These are phyloP conservation scores for Tolypocladium guangdongense DNA, from an alignment of 2,329 filamentous ascomycete species.

Conservation along the genomic window DNA sequence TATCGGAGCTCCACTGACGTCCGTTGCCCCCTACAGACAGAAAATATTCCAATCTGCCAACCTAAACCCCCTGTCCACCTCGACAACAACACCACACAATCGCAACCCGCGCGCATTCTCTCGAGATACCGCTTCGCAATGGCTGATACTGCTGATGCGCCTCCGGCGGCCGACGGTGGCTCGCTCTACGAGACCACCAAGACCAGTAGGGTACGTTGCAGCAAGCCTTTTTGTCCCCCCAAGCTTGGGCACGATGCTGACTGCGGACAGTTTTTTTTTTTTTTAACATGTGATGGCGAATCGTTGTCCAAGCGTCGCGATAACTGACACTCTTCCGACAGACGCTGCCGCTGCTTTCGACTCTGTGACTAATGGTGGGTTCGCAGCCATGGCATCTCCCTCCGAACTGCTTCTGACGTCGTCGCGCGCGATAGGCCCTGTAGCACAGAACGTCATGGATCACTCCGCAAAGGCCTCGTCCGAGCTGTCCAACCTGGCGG, in stretches of 20 bases:
- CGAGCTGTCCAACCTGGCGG: slow-evolving; percentile 48
- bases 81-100: neutral
- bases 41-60: slow-evolving; percentile 4
- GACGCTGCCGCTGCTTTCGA: slow-evolving; percentile 39
- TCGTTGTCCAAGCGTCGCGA: neutral
- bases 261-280: slow-evolving; percentile 7
- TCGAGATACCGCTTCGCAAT: slow-evolving; percentile 5
- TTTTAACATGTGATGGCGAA: slow-evolving; percentile 2
- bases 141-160: slow-evolving; percentile 19
- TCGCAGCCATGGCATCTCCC: slow-evolving; percentile 1
- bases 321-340: slow-evolving; percentile 23
- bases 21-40: slow-evolving; percentile 4
- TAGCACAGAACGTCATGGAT: slow-evolving; percentile 48
- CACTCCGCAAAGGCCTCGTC: slow-evolving; percentile 41
- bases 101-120: neutral
- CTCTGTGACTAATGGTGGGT: slow-evolving; percentile 33
- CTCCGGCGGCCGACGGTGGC: slow-evolving; percentile 32
- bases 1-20: neutral
- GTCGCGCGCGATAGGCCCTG: slow-evolving; percentile 32
- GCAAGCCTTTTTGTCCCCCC: neutral
- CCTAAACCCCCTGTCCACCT: slow-evolving; percentile 1
- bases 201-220: slow-evolving; percentile 39
- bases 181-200: slow-evolving; percentile 35
- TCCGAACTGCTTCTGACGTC: slow-evolving; percentile 1
- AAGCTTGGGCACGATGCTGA: slow-evolving; percentile 6